Percentiles rank a stretch among this genome's conserved stretches.
Evolutionary conservation across 139 green algal species (phyloP).

Genomic region (Mesostigma viride): DNA sequence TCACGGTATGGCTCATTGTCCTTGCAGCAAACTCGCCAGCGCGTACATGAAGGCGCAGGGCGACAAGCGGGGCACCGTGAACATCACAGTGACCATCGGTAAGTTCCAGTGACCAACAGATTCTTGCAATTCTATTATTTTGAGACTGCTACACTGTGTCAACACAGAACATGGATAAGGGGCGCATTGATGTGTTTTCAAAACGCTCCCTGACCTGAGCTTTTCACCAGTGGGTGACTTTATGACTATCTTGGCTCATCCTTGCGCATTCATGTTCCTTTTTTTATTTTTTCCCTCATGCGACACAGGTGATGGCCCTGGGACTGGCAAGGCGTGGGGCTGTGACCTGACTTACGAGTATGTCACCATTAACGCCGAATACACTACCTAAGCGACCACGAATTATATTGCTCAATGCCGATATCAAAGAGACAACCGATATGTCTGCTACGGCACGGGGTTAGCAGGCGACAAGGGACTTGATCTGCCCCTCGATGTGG

Average conservation of each 20-base stretch:
- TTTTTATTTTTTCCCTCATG: slow-evolving; percentile 3
- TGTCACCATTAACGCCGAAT: slow-evolving; percentile 91
- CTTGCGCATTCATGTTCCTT: no score
- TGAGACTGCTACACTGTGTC: no score
- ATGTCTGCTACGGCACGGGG: background rate
- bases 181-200: no score
- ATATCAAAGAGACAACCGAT: background rate
- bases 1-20: background rate
- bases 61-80: slow-evolving; percentile 76
- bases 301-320: slow-evolving; percentile 16
- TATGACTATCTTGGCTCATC: no score
- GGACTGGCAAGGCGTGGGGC: slow-evolving; percentile 58
- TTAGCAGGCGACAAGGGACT: no score
- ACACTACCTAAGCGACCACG: slow-evolving; percentile 49
- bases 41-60: slow-evolving; percentile 72
- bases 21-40: slow-evolving; percentile 47
- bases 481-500: no score
- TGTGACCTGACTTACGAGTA: slow-evolving; percentile 88
- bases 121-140: no score
- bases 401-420: background rate
- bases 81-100: slow-evolving; percentile 39
- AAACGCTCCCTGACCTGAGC: no score
- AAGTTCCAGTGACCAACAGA: background rate
- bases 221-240: no score
- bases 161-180: no score